Percentiles rank a stretch among this genome's conserved stretches.
Conservation (phyloP, 495 filamentous ascomycete species). For the Paragyromitra xinjiangensis region DNA sequence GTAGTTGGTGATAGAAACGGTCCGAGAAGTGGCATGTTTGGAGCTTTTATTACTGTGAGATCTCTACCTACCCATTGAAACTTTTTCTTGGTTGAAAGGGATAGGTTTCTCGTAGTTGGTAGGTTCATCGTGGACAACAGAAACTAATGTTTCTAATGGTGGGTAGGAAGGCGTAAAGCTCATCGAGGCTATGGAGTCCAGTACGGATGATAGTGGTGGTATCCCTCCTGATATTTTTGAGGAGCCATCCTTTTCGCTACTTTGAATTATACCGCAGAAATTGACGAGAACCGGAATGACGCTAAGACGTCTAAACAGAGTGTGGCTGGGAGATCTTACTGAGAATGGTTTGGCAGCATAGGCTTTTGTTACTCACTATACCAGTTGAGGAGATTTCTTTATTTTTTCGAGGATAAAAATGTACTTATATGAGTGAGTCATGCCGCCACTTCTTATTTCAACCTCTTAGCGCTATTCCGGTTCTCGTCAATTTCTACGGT, state of each 20-base stretch:
- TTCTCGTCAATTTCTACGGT: too few species aligned
- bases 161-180: slow-evolving; percentile 26
- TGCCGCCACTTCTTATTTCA: too few species aligned
- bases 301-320: too few species aligned
- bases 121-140: background rate
- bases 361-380: too few species aligned
- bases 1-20: slow-evolving; percentile 48
- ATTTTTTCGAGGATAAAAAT: too few species aligned
- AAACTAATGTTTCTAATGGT: background rate
- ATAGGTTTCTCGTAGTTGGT: background rate
- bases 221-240: background rate
- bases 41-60: slow-evolving; percentile 37
- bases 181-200: background rate
- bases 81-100: background rate
- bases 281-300: too few species aligned
- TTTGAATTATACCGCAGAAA: background rate
- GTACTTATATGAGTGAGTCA: too few species aligned
- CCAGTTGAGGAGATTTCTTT: too few species aligned
- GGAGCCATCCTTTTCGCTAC: background rate
- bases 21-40: slow-evolving; percentile 36
- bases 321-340: too few species aligned
- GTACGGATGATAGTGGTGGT: background rate
- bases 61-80: background rate
- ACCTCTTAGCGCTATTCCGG: too few species aligned
- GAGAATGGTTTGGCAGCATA: too few species aligned